phyloP scores from a whole-genome alignment of 495 filamentous ascomycete genomes.

The Astrothelium subdiscretum region DNA sequence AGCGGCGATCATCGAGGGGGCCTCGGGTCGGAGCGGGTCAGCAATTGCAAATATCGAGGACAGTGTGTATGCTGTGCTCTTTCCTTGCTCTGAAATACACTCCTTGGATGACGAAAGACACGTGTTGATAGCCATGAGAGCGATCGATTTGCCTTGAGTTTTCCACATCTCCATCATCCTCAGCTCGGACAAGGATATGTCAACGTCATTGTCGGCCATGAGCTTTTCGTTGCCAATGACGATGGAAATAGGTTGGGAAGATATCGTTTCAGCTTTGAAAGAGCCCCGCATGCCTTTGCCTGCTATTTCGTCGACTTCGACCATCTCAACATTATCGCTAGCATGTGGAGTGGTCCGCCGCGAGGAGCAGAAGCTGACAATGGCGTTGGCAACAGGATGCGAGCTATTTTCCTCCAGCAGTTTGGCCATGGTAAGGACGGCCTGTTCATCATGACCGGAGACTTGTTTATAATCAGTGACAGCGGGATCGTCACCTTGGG shows the following conservation, averaged over 20 bases:
- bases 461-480: slow-evolving; percentile 49
- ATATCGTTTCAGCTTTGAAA: slow-evolving; percentile 34
- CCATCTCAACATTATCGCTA: slow-evolving; percentile 24
- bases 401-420: slow-evolving; percentile 70
- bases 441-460: slow-evolving; percentile 25
- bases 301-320: slow-evolving; percentile 58
- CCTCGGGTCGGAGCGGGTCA: slow-evolving; percentile 73
- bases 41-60: slow-evolving; percentile 23
- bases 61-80: slow-evolving; percentile 12
- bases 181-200: slow-evolving; percentile 3
- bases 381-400: slow-evolving; percentile 77
- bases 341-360: neutral
- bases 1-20: slow-evolving; percentile 50
- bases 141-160: slow-evolving; percentile 25
- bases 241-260: slow-evolving; percentile 40
- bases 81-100: neutral
- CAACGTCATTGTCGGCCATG: slow-evolving; percentile 34
- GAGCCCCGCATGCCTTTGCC: slow-evolving; percentile 71
- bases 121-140: slow-evolving; percentile 15
- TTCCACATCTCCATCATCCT: slow-evolving; percentile 22
- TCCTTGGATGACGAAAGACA: neutral
- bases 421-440: slow-evolving; percentile 45
- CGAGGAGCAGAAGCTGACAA: slow-evolving; percentile 51
- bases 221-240: slow-evolving; percentile 78
- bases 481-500: slow-evolving; percentile 66